Conservation (phyloP, 2,329 filamentous ascomycete species). For the Ploettnerulaceae sp. region DNA sequence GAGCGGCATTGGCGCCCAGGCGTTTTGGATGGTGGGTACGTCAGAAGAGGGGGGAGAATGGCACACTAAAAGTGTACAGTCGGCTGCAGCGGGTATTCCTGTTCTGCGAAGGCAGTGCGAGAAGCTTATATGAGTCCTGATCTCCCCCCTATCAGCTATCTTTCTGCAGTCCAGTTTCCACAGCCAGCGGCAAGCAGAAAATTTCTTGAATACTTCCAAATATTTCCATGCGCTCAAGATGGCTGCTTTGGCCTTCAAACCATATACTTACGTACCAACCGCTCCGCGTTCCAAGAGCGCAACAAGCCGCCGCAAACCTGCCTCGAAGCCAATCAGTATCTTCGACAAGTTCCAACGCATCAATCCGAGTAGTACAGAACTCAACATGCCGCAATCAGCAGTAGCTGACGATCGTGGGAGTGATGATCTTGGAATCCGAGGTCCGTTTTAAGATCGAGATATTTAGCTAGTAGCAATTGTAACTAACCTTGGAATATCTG, state of each 20-base stretch:
- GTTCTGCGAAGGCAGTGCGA: conserved; percentile 16
- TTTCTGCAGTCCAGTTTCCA: conserved; percentile 14
- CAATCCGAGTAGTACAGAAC: conserved; percentile 13
- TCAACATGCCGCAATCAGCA: conserved; percentile 10
- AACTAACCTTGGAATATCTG: conserved; percentile 16
- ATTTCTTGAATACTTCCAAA: conserved; percentile 20
- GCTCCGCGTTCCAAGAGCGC: conserved; percentile 18
- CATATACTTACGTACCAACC: conserved; percentile 23
- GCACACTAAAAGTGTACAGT: conserved; percentile 4
- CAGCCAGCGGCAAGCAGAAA: conserved; percentile 16
- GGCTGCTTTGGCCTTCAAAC: conserved; percentile 19
- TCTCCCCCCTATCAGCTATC: conserved; percentile 7
- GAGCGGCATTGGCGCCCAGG: conserved; percentile 14
- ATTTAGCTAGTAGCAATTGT: conserved; percentile 18
- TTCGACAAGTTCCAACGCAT: conserved; percentile 16
- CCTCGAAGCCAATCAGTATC: conserved; percentile 15
- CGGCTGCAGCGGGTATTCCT: conserved; percentile 9
- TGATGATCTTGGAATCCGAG: conserved; percentile 16
- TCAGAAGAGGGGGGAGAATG: conserved; percentile 8
- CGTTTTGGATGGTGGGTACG: conserved; percentile 9
- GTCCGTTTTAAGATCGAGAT: conserved; percentile 19
- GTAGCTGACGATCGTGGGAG: conserved; percentile 14
- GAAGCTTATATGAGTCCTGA: conserved; percentile 8
- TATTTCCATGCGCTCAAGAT: conserved; percentile 20
- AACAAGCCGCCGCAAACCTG: conserved; percentile 14